A percentile compares a stretch with the other conserved stretches of the same genome.
phyloP scores from a whole-genome alignment of 768 basidiomycete species.

The Auriscalpium microsporum region DNA sequence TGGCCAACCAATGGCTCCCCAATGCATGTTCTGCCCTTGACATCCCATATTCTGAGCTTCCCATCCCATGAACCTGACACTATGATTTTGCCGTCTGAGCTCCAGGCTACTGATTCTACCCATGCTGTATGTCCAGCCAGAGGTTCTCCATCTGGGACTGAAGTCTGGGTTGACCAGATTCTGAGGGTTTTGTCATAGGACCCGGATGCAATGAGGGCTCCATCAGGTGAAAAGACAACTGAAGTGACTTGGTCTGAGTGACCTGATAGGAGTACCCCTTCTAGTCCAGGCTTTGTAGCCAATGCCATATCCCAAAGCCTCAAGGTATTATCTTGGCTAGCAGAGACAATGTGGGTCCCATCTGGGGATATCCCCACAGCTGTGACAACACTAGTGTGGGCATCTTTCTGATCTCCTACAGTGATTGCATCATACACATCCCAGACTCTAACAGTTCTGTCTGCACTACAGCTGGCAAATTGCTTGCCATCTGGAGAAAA shows the following conservation, averaged over 20 bases:
- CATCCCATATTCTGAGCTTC: background rate
- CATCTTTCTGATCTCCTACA: background rate
- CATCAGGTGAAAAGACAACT: constrained; percentile 37
- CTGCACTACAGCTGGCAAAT: background rate
- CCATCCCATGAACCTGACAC: constrained; percentile 4
- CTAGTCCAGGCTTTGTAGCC: constrained; percentile 15
- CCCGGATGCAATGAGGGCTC: background rate
- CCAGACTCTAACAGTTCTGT: constrained; percentile 7
- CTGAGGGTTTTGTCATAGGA: constrained; percentile 6
- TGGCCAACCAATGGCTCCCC: background rate
- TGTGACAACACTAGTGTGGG: background rate
- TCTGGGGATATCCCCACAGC: constrained; percentile 1
- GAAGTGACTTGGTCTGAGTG: constrained; percentile 44
- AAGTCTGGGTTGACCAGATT: constrained; percentile 4
- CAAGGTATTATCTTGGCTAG: constrained; percentile 38
- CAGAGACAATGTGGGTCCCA: constrained; percentile 10
- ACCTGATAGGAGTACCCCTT: constrained; percentile 31
- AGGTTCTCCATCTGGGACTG: background rate
- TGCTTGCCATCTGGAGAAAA: constrained; percentile 30
- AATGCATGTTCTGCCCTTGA: background rate
- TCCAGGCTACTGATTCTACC: constrained; percentile 1
- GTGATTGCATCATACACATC: background rate
- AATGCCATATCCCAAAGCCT: constrained; percentile 34
- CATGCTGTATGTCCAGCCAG: background rate
- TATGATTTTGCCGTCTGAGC: constrained; percentile 1